Base-by-base conservation (phyloP, 352 stramenopile genomes). In the Stephanocyclus meneghinianus region DNA sequence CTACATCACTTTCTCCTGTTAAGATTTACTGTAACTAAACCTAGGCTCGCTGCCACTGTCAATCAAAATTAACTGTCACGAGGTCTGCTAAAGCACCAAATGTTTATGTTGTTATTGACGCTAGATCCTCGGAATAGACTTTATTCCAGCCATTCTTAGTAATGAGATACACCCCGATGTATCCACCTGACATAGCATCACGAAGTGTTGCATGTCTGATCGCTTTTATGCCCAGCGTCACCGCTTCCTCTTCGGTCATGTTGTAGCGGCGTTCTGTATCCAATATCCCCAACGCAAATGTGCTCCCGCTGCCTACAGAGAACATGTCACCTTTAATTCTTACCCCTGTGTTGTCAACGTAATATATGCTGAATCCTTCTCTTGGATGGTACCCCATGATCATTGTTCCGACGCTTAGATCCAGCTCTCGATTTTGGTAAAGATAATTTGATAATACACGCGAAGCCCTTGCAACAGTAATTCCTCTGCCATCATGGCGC, bases 331-430 rank as follows among this genome's bases (percentile, higher is more conserved):
- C 93, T 71, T 95, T 88, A 69, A 98, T 97, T 63, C 96, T 91
- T 42, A 95, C 95, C 40, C 96, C 97, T 61, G 97, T 95, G 80
- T 98, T 96, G 76, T 98, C 96, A 66, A 98, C 94, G 82, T 98
- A 98, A 87, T 97, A 98, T 29, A 99, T 96, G 62, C 90, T 90
- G 42, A 93, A 94, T 60, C 96, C 77, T 32, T 75, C 72, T 26
- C 80, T 26, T 6, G 77, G 92, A 90, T 98, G 95, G 74, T 96
- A 98, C 50, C 96, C 96, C 95, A 98, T 97, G 80, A 99, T 97
- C 96, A 99, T 99, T 84, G 97, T 99, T 42, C 96, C 96, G 47
- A 98, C 91, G 85, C 95, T 98, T 80, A 98, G 94, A 53, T 95
- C 88, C 92, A 97, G 78, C 80, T 84, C 89, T 93, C 96, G 90